Conservation (phyloP, 1,284 basidiomycete species). For the Apiotrichum mycotoxinovorans region DNA sequence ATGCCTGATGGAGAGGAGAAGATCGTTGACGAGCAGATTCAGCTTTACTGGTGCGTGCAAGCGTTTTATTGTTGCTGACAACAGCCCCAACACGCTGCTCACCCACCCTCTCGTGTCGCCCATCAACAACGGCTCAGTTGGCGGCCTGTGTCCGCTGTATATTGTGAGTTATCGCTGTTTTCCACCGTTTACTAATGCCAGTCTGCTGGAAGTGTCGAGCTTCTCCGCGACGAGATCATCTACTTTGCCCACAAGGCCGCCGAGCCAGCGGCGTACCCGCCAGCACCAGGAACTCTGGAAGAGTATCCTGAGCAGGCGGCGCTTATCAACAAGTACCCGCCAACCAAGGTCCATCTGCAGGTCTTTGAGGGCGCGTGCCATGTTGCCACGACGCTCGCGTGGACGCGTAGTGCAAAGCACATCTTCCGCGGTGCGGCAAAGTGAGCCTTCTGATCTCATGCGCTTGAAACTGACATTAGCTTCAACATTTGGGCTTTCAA, state of each 20-base stretch:
- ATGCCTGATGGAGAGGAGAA: conserved; percentile 33
- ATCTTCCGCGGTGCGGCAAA: conserved; percentile 48
- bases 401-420: conserved; percentile 46
- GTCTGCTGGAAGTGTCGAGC: conserved; percentile 52
- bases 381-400: conserved; percentile 49
- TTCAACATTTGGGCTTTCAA: conserved; percentile 50
- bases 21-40: conserved; percentile 51
- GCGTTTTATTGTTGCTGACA: not conserved
- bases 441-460: conserved; percentile 25
- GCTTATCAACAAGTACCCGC: conserved; percentile 47
- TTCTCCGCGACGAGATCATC: conserved; percentile 50
- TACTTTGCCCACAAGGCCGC: conserved; percentile 55
- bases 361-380: conserved; percentile 50
- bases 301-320: conserved; percentile 48
- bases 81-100: conserved; percentile 52
- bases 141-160: conserved; percentile 54
- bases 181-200: conserved; percentile 4
- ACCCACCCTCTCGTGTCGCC: conserved; percentile 54
- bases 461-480: conserved; percentile 18
- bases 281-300: conserved; percentile 42
- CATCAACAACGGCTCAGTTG: conserved; percentile 53
- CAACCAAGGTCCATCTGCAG: conserved; percentile 54
- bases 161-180: conserved; percentile 39
- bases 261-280: conserved; percentile 48
- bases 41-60: conserved; percentile 51